Percentiles rank a stretch among this genome's conserved stretches.
Conservation (phyloP, 176 grass and related monocot genomes). For the Tillandsia fasciculata region DNA sequence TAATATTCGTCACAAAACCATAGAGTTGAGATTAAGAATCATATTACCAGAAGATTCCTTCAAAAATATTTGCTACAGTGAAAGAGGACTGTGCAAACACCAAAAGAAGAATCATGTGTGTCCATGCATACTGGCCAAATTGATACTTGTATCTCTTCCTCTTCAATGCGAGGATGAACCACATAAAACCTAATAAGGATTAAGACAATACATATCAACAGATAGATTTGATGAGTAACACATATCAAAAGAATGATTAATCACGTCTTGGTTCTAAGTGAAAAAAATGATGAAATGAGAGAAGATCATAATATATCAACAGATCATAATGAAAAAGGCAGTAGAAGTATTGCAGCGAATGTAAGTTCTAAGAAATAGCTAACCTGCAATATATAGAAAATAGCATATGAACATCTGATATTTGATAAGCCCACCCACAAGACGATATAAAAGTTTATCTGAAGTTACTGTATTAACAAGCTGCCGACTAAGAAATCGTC, state of each 20-base stretch:
- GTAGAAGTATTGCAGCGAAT: too few relatives aligned
- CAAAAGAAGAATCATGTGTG: conserved; percentile 94
- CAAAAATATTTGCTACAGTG: conserved; percentile 98
- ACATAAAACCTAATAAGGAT: conserved; percentile 62
- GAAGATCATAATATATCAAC: too few relatives aligned
- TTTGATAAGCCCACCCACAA: conserved; percentile 82
- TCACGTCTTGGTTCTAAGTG: too few relatives aligned
- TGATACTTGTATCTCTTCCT: conserved; percentile 98
- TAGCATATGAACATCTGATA: conserved; percentile 99
- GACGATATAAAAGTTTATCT: conserved; percentile 84
- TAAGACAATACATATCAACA: neutral
- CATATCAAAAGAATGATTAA: neutral
- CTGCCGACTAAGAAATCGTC: conserved; percentile 88
- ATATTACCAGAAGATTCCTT: conserved; percentile 95
- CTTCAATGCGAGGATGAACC: conserved; percentile 98
- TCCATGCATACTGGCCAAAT: conserved; percentile 99
- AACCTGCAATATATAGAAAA: conserved; percentile 96
- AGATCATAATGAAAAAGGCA: too few relatives aligned
- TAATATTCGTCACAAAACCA: too few relatives aligned
- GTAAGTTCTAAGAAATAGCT: too few relatives aligned
- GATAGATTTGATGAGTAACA: conserved; percentile 9
- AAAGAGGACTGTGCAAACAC: conserved; percentile 90
- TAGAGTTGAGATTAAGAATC: neutral
- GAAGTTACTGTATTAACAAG: conserved; percentile 89
- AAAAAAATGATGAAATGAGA: too few relatives aligned